These are phyloP conservation scores for Ensete glaucum DNA, from an alignment of 176 grass and related monocot species.

Conservation along the genomic window DNA sequence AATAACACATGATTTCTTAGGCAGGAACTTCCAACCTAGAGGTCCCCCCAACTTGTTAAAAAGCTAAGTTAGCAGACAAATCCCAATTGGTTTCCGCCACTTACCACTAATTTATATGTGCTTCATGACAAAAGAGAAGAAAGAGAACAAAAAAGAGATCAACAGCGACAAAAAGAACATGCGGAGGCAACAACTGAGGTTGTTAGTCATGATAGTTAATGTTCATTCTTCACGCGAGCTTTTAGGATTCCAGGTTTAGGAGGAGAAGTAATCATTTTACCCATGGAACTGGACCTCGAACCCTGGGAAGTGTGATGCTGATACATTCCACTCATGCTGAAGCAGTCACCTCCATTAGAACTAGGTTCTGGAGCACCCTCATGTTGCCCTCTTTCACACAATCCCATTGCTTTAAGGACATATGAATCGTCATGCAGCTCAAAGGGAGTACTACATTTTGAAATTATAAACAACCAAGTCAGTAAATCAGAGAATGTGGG, in stretches of 20 bases:
- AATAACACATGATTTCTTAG: too few species aligned
- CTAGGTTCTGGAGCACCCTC: slow-evolving; percentile 15
- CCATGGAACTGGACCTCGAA: slow-evolving; percentile 31
- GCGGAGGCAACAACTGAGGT: slow-evolving; percentile 14
- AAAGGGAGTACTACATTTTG: slow-evolving; percentile 74
- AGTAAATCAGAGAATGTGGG: not conserved
- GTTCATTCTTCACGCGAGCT: slow-evolving; percentile 80
- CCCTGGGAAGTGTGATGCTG: slow-evolving; percentile 36
- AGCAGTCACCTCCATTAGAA: slow-evolving; percentile 52
- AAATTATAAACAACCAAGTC: slow-evolving; percentile 4
- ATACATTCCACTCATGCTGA: slow-evolving; percentile 51
- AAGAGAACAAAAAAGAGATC: not conserved
- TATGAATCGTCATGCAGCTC: slow-evolving; percentile 88
- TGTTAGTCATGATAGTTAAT: slow-evolving; percentile 20
- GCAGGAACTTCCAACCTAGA: too few species aligned
- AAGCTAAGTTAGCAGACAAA: too few species aligned
- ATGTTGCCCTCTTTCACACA: slow-evolving; percentile 43
- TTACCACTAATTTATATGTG: slow-evolving; percentile 28
- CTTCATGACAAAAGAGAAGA: slow-evolving; percentile 20
- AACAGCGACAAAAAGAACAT: slow-evolving; percentile 10
- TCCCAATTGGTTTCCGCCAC: too few species aligned
- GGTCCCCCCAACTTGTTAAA: too few species aligned
- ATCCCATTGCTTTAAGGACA: slow-evolving; percentile 83
- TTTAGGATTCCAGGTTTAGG: slow-evolving; percentile 92
- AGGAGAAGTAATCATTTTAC: slow-evolving; percentile 47